phyloP scores from a whole-genome alignment of 2,329 filamentous ascomycete species.

The Ceratocystis lukuohia region DNA sequence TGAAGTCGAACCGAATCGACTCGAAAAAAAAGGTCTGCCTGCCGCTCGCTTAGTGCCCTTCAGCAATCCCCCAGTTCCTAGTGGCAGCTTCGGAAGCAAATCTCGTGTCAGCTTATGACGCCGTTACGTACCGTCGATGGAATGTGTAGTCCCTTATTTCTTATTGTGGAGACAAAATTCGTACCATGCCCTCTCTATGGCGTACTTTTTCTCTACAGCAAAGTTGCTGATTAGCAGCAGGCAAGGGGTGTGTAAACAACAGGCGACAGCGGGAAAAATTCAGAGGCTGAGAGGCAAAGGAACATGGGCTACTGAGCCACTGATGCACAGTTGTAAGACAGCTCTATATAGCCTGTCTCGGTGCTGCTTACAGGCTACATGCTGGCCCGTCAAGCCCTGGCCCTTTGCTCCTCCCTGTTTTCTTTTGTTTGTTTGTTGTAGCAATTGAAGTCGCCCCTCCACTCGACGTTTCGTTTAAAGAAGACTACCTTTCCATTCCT shows the following conservation, averaged over 20 bases:
- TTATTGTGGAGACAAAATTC: neutral
- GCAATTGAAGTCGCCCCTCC: slow-evolving; percentile 3
- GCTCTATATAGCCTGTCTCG: neutral
- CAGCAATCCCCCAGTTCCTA: slow-evolving; percentile 6
- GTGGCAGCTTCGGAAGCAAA: slow-evolving; percentile 1
- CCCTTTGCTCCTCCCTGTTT: neutral
- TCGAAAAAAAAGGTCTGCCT: neutral
- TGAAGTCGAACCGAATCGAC: too few relatives aligned
- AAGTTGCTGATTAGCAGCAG: too few relatives aligned
- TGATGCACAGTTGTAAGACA: slow-evolving; percentile 1
- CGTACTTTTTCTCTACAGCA: too few relatives aligned
- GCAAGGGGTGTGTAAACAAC: neutral
- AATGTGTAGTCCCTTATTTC: neutral
- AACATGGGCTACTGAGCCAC: neutral
- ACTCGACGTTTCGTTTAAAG: slow-evolving; percentile 2
- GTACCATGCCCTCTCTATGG: neutral
- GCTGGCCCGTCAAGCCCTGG: neutral
- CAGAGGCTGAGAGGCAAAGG: neutral
- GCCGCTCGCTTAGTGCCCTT: neutral
- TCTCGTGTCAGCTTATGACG: slow-evolving; percentile 7
- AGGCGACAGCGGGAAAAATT: neutral
- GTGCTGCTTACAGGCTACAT: neutral
- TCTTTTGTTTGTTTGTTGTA: neutral
- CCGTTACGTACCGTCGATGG: slow-evolving; percentile 1
- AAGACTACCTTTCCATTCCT: neutral